phyloP scores from a whole-genome alignment of 306 rosid genomes.

The Cicer chorassanicum region DNA sequence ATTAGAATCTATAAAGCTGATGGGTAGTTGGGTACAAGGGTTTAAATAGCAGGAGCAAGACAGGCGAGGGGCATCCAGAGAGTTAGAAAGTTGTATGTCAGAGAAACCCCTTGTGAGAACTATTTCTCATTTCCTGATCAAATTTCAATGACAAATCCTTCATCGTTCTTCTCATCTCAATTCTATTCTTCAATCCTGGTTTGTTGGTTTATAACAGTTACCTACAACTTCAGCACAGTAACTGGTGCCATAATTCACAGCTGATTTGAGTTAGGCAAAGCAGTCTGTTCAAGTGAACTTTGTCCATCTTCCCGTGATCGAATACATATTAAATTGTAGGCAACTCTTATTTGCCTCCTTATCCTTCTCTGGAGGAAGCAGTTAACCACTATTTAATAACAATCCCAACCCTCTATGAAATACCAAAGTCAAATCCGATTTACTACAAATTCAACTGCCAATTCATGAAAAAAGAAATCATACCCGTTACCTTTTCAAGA shows the following conservation, averaged over 20 bases:
- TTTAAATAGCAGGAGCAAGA: conserved; percentile 12
- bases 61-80: neutral
- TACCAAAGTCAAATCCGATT: conserved; percentile 23
- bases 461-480: neutral
- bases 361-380: conserved; percentile 1
- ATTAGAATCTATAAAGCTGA: conserved; percentile 5
- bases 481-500: neutral
- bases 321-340: conserved; percentile 8
- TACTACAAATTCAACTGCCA: conserved; percentile 26
- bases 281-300: conserved; percentile 20
- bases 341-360: conserved; percentile 1
- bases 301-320: conserved; percentile 17
- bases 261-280: conserved; percentile 13
- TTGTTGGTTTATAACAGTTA: neutral
- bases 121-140: neutral
- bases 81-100: neutral
- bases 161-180: neutral
- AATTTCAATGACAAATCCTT: neutral
- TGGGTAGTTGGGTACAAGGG: conserved; percentile 4
- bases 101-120: neutral
- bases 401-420: conserved; percentile 16
- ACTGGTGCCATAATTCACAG: conserved; percentile 9
- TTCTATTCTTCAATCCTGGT: neutral
- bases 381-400: neutral
- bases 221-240: conserved; percentile 39